Base-by-base conservation (phyloP, 768 basidiomycete species). In the Hericium erinaceus region DNA sequence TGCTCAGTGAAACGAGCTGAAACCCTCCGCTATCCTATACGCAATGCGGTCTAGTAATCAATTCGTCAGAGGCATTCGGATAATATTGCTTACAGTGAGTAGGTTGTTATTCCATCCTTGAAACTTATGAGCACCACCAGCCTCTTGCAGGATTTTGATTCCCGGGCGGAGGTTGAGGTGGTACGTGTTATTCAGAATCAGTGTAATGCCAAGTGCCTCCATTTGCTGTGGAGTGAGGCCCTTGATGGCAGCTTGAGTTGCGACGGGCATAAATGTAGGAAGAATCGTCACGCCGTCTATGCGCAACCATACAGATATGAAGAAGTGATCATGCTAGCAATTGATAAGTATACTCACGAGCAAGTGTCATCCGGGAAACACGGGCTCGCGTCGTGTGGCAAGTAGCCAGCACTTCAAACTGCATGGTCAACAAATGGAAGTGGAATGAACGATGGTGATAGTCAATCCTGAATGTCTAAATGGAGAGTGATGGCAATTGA, bases 181-280 rank as follows among this genome's bases (percentile, higher is more conserved):
- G 66, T 93, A 95, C 0, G 92, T 91, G 69, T 94, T 94, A 68
- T 94, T 94, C 53, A 95, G 75, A 40, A 93, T 87, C 57, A 95
- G 77, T 0, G 87, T 88, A 48, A 93, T 77, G 1, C 90, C 91
- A 1, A 93, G 77, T 2, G 84, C 76, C 67, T 93, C 89, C 40
- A 89, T 83, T 71, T 94, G 89, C 58, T 89, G 86, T 18, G 89
- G 72, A 5, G 91, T 92, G n/a, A 95, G 72, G 3, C 92, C 91
- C 70, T 95, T 95, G 66, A 95, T 91, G 6, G 92, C 88, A 16
- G 87, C 91, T 67, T 95, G 92, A 4, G 92, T 95, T 2, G 91
- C 92, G 9, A 94, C 91, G 3, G 92, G 92, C 92, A 94, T 95
- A 65, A 95, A 95, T 0, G 92, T 91, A 2, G 92, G 92, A 18